phyloP scores from a whole-genome alignment of 2,329 filamentous ascomycete genomes.

The Colletotrichum sp. region DNA sequence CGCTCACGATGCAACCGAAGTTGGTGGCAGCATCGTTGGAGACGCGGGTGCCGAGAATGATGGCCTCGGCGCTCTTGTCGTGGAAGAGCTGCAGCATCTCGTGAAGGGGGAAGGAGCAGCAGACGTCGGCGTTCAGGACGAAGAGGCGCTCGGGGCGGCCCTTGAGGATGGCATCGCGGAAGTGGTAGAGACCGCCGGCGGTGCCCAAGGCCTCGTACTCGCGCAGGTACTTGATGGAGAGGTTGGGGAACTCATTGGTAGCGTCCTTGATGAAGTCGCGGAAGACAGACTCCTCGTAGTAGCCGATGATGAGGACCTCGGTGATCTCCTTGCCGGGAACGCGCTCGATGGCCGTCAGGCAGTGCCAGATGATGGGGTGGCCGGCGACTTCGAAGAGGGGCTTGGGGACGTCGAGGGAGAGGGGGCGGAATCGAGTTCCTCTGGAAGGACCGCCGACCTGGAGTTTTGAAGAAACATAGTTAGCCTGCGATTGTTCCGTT shows the following conservation, averaged over 20 bases:
- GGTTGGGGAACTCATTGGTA: slow-evolving; percentile 80
- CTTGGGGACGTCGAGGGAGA: slow-evolving; percentile 97
- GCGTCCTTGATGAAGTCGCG: slow-evolving; percentile 97
- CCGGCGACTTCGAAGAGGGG: slow-evolving; percentile 98
- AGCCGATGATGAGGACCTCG: slow-evolving; percentile 97
- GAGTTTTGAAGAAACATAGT: slow-evolving; percentile 24
- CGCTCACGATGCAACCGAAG: slow-evolving; percentile 97
- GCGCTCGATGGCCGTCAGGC: slow-evolving; percentile 88
- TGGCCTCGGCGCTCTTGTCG: slow-evolving; percentile 94
- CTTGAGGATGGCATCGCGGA: slow-evolving; percentile 98
- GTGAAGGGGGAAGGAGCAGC: slow-evolving; percentile 95
- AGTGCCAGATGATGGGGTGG: slow-evolving; percentile 98
- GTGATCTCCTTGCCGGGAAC: slow-evolving; percentile 81
- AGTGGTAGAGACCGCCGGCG: slow-evolving; percentile 96
- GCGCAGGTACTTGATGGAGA: slow-evolving; percentile 92
- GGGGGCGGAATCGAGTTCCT: slow-evolving; percentile 92
- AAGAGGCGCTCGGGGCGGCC: slow-evolving; percentile 94
- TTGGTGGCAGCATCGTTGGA: slow-evolving; percentile 91
- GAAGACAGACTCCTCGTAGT: slow-evolving; percentile 98
- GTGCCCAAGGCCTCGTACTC: slow-evolving; percentile 98
- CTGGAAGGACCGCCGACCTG: slow-evolving; percentile 94
- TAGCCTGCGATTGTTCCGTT: slow-evolving; percentile 25
- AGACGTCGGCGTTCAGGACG: slow-evolving; percentile 97
- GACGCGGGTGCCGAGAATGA: slow-evolving; percentile 92
- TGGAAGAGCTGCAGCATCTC: slow-evolving; percentile 96